A percentile compares a stretch with the other conserved stretches of the same genome.
phyloP scores from a whole-genome alignment of 2,329 filamentous ascomycete genomes.

The Ophiostoma sp. region DNA sequence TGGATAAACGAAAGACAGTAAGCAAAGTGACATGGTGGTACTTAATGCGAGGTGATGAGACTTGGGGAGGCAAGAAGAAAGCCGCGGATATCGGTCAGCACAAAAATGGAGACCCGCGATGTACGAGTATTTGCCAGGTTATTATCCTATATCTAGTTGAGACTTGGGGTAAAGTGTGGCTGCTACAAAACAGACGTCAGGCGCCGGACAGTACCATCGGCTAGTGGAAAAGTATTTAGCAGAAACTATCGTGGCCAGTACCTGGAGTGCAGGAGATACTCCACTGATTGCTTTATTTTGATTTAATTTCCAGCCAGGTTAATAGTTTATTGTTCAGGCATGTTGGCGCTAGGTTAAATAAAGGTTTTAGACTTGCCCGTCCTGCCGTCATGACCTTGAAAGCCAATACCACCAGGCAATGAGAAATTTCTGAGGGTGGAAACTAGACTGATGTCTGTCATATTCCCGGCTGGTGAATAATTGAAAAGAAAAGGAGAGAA shows the following conservation, averaged over 20 bases:
- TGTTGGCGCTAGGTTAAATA: conserved; percentile 9
- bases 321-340: neutral
- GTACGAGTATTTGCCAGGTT: too few relatives aligned
- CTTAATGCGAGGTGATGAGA: neutral
- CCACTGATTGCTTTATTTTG: neutral
- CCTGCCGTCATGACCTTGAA: neutral
- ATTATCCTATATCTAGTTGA: neutral
- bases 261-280: neutral
- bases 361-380: neutral
- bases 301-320: neutral
- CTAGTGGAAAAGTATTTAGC: conserved; percentile 16
- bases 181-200: neutral
- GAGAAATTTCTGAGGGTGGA: neutral
- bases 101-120: neutral
- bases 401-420: neutral
- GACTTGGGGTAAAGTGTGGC: conserved; percentile 3
- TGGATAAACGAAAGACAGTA: neutral
- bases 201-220: neutral
- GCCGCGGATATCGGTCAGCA: neutral
- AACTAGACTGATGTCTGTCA: neutral
- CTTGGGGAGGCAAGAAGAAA: neutral
- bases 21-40: neutral
- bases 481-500: neutral
- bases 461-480: neutral
- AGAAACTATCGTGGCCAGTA: neutral